Percentiles rank a stretch among this genome's conserved stretches.
These are phyloP conservation scores for Fragaria nilgerrensis DNA, from an alignment of 306 rosid genomes.

Conservation along the genomic window DNA sequence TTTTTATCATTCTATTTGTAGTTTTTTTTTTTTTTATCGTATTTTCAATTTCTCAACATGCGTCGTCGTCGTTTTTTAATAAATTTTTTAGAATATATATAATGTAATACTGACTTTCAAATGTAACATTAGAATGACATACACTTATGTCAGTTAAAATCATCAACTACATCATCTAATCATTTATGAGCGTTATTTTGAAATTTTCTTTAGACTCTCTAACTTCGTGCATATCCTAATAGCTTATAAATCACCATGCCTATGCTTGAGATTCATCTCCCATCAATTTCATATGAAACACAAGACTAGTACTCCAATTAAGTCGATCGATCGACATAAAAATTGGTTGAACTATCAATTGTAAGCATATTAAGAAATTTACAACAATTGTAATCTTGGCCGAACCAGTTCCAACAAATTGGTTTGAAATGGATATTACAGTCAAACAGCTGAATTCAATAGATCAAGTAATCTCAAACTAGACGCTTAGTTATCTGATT, in stretches of 20 bases:
- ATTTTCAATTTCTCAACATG: neutral
- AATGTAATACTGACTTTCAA: no score
- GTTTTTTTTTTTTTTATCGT: neutral
- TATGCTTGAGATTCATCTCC: neutral
- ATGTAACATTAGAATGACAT: neutral
- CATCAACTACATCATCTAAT: no score
- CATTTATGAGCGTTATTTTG: no score
- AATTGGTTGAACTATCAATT: neutral
- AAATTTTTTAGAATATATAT: no score
- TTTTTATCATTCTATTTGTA: neutral
- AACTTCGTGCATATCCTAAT: neutral
- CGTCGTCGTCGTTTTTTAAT: no score
- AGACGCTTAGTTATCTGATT: conserved; percentile 1
- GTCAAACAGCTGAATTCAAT: conserved; percentile 7
- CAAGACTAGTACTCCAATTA: neutral
- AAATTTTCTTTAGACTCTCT: neutral
- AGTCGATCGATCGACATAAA: neutral
- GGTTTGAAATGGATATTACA: neutral
- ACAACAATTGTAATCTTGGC: neutral
- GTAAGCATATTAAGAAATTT: neutral
- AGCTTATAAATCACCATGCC: neutral
- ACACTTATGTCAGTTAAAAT: neutral
- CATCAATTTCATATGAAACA: neutral
- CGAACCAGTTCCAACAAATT: neutral
- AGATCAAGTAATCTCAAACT: neutral